Evolutionary conservation across 108 stramenopile genomes (phyloP).

Genomic region (Cyclotella baltica): DNA sequence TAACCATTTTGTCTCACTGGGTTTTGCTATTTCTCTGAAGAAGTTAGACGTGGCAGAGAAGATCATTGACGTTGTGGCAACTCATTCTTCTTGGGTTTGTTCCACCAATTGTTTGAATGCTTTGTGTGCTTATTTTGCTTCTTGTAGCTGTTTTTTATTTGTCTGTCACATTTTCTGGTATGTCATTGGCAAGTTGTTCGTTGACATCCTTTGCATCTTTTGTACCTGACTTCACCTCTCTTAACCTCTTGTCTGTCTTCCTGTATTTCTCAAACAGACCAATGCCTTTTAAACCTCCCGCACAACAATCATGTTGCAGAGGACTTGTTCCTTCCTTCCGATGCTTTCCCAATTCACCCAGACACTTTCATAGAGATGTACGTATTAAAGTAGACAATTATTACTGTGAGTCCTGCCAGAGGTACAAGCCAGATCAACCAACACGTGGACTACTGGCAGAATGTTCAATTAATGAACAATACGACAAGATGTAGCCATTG

Average conservation of each 20-base stretch:
- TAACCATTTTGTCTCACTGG: neutral
- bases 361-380: too few relatives aligned
- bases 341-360: too few relatives aligned
- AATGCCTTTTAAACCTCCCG: neutral
- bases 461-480: too few relatives aligned
- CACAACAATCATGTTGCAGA: neutral
- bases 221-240: neutral
- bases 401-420: too few relatives aligned
- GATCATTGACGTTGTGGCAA: neutral
- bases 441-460: too few relatives aligned
- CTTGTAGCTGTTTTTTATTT: neutral
- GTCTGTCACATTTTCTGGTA: neutral
- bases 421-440: too few relatives aligned
- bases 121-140: neutral
- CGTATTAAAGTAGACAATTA: too few relatives aligned
- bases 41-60: neutral
- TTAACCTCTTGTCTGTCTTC: neutral
- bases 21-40: neutral
- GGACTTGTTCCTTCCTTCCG: neutral
- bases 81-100: neutral
- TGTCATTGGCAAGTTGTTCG: neutral
- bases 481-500: too few relatives aligned
- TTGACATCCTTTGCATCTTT: neutral
- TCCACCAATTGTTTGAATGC: neutral
- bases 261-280: neutral